Conservation (phyloP, 176 grass and related monocot genomes). For the Hsuehochloa calcarea region DNA sequence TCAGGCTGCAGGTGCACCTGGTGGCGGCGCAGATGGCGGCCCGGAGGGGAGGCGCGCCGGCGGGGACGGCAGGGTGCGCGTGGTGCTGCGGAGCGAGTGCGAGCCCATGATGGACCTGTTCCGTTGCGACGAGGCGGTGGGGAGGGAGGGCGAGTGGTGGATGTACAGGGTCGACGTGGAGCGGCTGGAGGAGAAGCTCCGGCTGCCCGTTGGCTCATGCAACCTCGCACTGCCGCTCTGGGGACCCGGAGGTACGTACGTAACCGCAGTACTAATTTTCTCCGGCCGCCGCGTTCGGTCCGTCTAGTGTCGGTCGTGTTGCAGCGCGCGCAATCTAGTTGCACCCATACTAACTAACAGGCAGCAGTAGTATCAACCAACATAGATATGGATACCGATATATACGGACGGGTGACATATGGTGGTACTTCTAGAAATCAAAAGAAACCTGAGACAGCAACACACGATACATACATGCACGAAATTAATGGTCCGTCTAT, state of each 20-base stretch:
- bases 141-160: constrained; percentile 65
- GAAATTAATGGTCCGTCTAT: not conserved
- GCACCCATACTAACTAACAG: not conserved
- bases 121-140: constrained; percentile 70
- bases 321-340: constrained; percentile 15
- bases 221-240: constrained; percentile 64
- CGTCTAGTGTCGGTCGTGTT: not conserved
- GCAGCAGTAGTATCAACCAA: not conserved
- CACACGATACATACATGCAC: not conserved
- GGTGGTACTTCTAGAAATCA: not conserved
- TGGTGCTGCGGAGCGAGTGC: constrained; percentile 66
- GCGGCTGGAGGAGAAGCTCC: constrained; percentile 73
- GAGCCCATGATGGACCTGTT: constrained; percentile 95
- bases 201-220: constrained; percentile 66
- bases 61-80: constrained; percentile 34
- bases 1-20: constrained; percentile 84
- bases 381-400: not conserved
- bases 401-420: too few species aligned
- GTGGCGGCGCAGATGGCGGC: constrained; percentile 53
- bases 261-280: not conserved
- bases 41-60: constrained; percentile 30
- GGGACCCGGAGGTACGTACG: constrained; percentile 49
- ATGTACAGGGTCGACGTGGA: constrained; percentile 56
- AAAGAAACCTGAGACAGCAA: not conserved
- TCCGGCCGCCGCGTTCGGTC: not conserved